Base-by-base conservation (phyloP, 1,139 yeast species). In the Sugiyamaella xylanicola region DNA sequence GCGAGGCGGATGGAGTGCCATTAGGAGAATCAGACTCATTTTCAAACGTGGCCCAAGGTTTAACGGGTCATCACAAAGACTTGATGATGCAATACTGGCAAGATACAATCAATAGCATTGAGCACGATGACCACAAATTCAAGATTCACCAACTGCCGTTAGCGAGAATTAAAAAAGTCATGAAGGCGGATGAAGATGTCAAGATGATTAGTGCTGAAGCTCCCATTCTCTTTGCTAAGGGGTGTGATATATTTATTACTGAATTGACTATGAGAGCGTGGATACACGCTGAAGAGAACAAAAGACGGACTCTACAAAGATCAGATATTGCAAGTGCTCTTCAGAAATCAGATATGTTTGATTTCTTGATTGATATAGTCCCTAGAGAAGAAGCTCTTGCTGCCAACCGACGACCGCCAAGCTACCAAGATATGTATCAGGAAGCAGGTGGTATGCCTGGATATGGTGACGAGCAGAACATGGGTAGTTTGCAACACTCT, bases 131-230 rank as follows among this genome's bases (percentile, higher is more conserved):
- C 59, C 96, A 87, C 69, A 96, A 91, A 71, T 93, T 93, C 74
- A 91, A 90, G 71, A 87, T 89, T 63, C 97, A 95, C 71, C 97
- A 92, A 62, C 76, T 93, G 60, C 99, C 99, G 15, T 77, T 93
- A 55, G 98, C 99, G 1, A 79, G 99, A 64, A 93, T 93, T 65
- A 92, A 93, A 66, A 87, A 87, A 70, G 98, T 93, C 52, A 93
- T 93, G 98, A 93, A 93, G 72, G 92, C 98, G 0, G 99, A 93
- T 69, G 97, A 91, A 68, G 98, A 92, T 63, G 98, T 93, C 52
- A 82, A 92, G 62, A 93, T 93, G 99, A 93, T 93, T 58, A 85
- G 95, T 63, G 98, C 99, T 1, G 99, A 93, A 73, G 98, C 98
- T 0, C 99, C 99, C 1, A 91, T 93, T 39, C 74, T 93, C 60